Evolutionary conservation across 129 eudicot species (phyloP).

Genomic region (Logfia minima): DNA sequence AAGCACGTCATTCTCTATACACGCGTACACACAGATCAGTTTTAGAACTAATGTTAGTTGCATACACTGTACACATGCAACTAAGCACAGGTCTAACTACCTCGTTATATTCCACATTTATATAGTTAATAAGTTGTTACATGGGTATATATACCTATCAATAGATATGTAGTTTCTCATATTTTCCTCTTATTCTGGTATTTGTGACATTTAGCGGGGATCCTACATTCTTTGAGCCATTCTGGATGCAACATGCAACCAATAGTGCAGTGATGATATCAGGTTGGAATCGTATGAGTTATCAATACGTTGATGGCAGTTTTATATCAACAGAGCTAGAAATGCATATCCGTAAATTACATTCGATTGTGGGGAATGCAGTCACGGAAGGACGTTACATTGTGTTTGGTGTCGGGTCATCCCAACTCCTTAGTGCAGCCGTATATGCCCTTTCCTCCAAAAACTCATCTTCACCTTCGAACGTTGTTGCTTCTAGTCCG

Average conservation of each 20-base stretch:
- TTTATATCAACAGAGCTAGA: background rate
- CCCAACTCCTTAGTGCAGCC: constrained; percentile 6
- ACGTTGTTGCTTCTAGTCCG: background rate
- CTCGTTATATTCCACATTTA: background rate
- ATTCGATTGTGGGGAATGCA: background rate
- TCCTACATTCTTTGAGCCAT: constrained; percentile 4
- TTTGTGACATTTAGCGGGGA: background rate
- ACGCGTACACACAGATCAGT: too few relatives aligned
- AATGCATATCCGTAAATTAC: background rate
- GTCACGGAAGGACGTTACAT: background rate
- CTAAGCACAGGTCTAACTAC: background rate
- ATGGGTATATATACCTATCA: background rate
- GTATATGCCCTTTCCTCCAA: background rate
- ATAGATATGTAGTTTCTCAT: background rate
- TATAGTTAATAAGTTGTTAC: background rate
- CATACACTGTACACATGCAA: too few relatives aligned
- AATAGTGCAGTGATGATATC: constrained; percentile 1
- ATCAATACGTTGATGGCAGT: background rate
- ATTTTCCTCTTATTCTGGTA: background rate
- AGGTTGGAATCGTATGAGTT: constrained; percentile 10
- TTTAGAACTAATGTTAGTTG: too few relatives aligned
- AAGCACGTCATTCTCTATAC: too few relatives aligned
- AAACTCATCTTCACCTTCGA: constrained; percentile 4
- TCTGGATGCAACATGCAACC: constrained; percentile 9
- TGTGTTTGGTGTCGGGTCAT: constrained; percentile 3